Conservation (phyloP, 305 asterid species). For the Rubia tinctorum region DNA sequence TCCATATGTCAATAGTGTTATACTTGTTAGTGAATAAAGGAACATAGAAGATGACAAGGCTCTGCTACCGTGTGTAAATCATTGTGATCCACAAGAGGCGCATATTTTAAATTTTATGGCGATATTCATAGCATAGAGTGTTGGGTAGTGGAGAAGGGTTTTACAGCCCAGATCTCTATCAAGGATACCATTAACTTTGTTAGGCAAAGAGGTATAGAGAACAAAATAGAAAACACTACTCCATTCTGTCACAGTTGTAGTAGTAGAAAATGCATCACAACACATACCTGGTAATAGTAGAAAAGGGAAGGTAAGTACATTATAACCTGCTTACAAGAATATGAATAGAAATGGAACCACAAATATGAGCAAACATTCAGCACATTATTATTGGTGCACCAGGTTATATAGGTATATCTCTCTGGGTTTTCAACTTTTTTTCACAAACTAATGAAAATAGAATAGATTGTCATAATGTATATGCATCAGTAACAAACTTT, state of each 20-base stretch:
- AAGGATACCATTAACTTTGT: slow-evolving; percentile 86
- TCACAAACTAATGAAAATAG: neutral
- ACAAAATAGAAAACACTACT: slow-evolving; percentile 93
- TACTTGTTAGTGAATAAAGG: slow-evolving; percentile 67
- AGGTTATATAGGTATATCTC: neutral
- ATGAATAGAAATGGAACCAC: neutral
- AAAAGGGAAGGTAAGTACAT: slow-evolving; percentile 15
- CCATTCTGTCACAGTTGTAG: slow-evolving; percentile 95
- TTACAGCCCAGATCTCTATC: slow-evolving; percentile 89
- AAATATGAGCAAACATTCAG: neutral
- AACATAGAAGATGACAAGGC: slow-evolving; percentile 86
- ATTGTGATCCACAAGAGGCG: slow-evolving; percentile 92
- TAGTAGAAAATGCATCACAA: slow-evolving; percentile 85
- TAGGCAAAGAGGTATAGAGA: slow-evolving; percentile 90
- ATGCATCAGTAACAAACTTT: neutral
- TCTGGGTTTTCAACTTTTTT: neutral
- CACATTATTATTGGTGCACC: neutral
- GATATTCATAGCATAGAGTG: slow-evolving; percentile 87
- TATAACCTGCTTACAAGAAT: neutral
- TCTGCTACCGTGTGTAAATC: slow-evolving; percentile 95
- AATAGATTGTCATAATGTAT: neutral
- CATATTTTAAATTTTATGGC: slow-evolving; percentile 89
- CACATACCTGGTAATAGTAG: slow-evolving; percentile 62
- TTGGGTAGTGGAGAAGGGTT: slow-evolving; percentile 83
- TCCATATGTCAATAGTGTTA: slow-evolving; percentile 89